These are phyloP conservation scores for Penicillium manginii DNA, from an alignment of 495 filamentous ascomycete species.

Conservation along the genomic window DNA sequence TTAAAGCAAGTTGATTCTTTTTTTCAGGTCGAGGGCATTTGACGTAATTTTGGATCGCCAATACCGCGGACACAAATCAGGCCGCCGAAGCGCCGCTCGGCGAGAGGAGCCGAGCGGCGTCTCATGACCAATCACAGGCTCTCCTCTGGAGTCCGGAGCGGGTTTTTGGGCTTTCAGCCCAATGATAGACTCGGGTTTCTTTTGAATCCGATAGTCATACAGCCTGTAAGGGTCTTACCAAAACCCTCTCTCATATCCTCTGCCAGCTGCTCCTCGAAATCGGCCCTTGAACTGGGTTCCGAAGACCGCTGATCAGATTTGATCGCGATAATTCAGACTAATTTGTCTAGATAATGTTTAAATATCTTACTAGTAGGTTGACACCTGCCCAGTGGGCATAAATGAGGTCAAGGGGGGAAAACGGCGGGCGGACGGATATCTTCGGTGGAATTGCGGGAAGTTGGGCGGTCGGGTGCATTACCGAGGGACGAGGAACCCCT, in stretches of 20 bases:
- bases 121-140: slow-evolving; percentile 22
- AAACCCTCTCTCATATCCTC: neutral
- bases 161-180: slow-evolving; percentile 13
- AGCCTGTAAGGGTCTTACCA: slow-evolving; percentile 25
- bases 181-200: slow-evolving; percentile 47
- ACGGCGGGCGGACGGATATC: slow-evolving; percentile 18
- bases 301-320: neutral
- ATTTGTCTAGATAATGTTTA: too few relatives aligned
- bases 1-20: slow-evolving; percentile 15
- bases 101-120: slow-evolving; percentile 18
- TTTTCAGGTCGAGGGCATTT: slow-evolving; percentile 22
- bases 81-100: slow-evolving; percentile 37
- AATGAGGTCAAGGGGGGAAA: neutral
- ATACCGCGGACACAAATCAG: slow-evolving; percentile 45
- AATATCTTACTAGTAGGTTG: neutral
- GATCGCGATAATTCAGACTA: neutral
- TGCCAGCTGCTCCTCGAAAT: neutral
- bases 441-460: slow-evolving; percentile 31
- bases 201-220: slow-evolving; percentile 3
- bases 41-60: slow-evolving; percentile 35
- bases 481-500: slow-evolving; percentile 18
- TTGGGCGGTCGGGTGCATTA: slow-evolving; percentile 10
- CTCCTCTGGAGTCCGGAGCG: neutral
- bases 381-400: too few relatives aligned
- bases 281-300: slow-evolving; percentile 25